Conservation (phyloP, 805 yeast species). For the Wickerhamomyces alni region DNA sequence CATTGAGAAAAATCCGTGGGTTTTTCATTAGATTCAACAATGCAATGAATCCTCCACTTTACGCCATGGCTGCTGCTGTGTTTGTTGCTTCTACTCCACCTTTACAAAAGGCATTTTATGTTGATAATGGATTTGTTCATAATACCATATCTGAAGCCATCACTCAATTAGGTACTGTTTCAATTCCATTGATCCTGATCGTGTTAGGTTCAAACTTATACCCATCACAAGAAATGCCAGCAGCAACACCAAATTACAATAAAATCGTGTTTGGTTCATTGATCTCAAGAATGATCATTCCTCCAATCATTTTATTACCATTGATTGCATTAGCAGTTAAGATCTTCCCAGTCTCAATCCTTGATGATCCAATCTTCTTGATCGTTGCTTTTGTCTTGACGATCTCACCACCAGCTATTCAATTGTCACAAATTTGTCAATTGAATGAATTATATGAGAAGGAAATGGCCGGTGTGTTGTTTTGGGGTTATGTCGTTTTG, state of each 20-base stretch:
- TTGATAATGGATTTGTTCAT: slow-evolving; percentile 52
- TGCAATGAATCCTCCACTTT: slow-evolving; percentile 78
- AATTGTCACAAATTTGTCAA: slow-evolving; percentile 75
- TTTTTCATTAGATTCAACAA: slow-evolving; percentile 23
- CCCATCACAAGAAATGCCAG: slow-evolving; percentile 64
- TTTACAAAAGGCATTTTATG: slow-evolving; percentile 52
- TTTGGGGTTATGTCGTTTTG: slow-evolving; percentile 75
- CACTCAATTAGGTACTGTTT: slow-evolving; percentile 62
- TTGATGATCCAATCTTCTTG: slow-evolving; percentile 77
- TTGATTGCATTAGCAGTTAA: slow-evolving; percentile 59
- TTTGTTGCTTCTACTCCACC: slow-evolving; percentile 62
- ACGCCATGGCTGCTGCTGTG: slow-evolving; percentile 66
- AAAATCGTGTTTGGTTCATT: slow-evolving; percentile 64
- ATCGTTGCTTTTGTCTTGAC: slow-evolving; percentile 72
- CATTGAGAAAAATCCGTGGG: neutral
- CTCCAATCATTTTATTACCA: slow-evolving; percentile 64
- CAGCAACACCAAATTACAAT: slow-evolving; percentile 55
- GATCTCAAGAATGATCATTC: slow-evolving; percentile 71
- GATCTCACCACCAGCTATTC: slow-evolving; percentile 80
- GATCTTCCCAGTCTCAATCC: slow-evolving; percentile 55
- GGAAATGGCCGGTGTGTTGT: slow-evolving; percentile 78
- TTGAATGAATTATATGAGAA: slow-evolving; percentile 68
- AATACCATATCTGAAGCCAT: slow-evolving; percentile 62
- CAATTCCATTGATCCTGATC: slow-evolving; percentile 70
- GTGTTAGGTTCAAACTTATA: slow-evolving; percentile 75